Percentiles rank a stretch among this genome's conserved stretches.
phyloP scores from a whole-genome alignment of 2,329 filamentous ascomycete genomes.

The Fusarium verrucosum region DNA sequence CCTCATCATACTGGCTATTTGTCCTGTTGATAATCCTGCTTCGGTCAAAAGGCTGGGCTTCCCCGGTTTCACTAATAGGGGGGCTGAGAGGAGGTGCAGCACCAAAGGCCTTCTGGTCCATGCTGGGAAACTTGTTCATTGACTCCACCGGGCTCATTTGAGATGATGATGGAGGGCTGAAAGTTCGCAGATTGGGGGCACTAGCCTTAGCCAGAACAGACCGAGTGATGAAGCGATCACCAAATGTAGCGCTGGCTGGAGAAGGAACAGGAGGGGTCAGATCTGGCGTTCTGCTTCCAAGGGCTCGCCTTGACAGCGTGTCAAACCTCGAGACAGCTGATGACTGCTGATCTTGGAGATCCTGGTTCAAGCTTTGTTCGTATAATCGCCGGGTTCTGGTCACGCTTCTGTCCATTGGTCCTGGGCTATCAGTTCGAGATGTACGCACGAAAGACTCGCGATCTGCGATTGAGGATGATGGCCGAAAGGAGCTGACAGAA shows the following conservation, averaged over 20 bases:
- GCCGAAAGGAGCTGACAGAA: conserved; percentile 79
- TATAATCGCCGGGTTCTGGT: conserved; percentile 81
- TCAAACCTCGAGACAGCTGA: conserved; percentile 83
- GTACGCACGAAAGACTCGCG: conserved; percentile 54
- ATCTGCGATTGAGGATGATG: conserved; percentile 62
- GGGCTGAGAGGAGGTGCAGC: conserved; percentile 55
- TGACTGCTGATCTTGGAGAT: conserved; percentile 81
- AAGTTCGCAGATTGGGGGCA: conserved; percentile 72
- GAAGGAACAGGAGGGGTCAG: conserved; percentile 57
- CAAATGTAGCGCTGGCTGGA: conserved; percentile 54
- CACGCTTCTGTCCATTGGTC: conserved; percentile 68
- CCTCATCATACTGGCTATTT: conserved; percentile 83
- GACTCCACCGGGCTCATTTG: conserved; percentile 52
- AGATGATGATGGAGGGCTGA: conserved; percentile 59
- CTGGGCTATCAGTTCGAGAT: conserved; percentile 50
- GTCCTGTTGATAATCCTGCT: conserved; percentile 78
- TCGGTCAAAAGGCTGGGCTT: conserved; percentile 73
- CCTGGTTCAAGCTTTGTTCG: conserved; percentile 81
- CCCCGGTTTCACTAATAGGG: conserved; percentile 76
- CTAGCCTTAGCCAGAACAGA: conserved; percentile 66
- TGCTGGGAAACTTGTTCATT: conserved; percentile 49
- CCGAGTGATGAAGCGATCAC: conserved; percentile 59
- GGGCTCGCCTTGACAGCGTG: conserved; percentile 71
- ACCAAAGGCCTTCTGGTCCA: conserved; percentile 49
- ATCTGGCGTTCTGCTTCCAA: conserved; percentile 62